Evolutionary conservation across 192 early-diverging fungal genomes (phyloP).

Genomic region (Coemansia sp.): DNA sequence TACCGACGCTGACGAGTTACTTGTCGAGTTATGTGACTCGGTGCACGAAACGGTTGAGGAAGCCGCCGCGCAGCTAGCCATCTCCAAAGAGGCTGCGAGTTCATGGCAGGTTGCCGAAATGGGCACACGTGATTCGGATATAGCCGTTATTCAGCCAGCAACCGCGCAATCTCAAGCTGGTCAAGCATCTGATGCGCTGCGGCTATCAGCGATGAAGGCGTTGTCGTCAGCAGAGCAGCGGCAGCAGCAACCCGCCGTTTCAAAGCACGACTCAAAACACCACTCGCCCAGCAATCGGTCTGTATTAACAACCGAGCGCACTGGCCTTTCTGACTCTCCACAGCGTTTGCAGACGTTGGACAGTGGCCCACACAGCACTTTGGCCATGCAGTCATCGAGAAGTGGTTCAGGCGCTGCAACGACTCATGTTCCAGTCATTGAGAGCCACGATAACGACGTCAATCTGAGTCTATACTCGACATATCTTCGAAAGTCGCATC

Average conservation of each 20-base stretch:
- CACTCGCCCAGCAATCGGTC: not conserved
- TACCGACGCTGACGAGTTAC: constrained; percentile 30
- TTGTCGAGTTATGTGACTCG: constrained; percentile 36
- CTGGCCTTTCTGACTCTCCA: not conserved
- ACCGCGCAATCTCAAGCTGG: not conserved
- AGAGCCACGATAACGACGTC: constrained; percentile 7
- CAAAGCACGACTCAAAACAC: not conserved
- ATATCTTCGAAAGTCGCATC: constrained; percentile 51
- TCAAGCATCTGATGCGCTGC: not conserved
- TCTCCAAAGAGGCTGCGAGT: constrained; percentile 6
- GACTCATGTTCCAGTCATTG: not conserved
- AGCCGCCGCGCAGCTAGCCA: constrained; percentile 11
- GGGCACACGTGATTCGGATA: not conserved
- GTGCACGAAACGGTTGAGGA: constrained; percentile 30
- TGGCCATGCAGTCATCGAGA: constrained; percentile 1
- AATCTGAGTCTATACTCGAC: constrained; percentile 39
- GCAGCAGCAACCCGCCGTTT: not conserved
- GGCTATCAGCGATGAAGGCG: constrained; percentile 5
- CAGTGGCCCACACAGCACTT: not conserved
- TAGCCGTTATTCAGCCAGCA: not conserved
- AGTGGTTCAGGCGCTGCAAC: not conserved
- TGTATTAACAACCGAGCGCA: not conserved
- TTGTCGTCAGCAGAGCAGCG: constrained; percentile 4
- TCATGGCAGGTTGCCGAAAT: constrained; percentile 2
- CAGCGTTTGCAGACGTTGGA: not conserved